Evolutionary conservation across 1,139 yeast genomes (phyloP), one percentile per base, ranked within the genome.

Genomic region (Hyphopichia pseudoburtonii): DNA sequence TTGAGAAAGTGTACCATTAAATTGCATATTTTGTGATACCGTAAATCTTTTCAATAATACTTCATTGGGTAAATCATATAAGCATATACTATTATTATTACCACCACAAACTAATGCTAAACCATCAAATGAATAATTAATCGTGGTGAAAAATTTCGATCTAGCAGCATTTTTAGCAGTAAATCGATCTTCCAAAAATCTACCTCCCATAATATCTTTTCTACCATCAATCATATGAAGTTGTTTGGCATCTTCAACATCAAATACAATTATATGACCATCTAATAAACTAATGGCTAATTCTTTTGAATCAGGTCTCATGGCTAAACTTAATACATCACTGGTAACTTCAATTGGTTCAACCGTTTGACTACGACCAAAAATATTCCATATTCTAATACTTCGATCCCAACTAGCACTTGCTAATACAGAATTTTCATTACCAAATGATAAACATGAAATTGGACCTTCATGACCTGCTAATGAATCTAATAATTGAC

Each of bases 361-460:
- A 33, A 87, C 95, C 34, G 80, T 82, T 54, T 82, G 89, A 0
- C 88, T 75, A 49, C 96, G 77, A 7, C 90, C 85, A 59, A 92
- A 92, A 31, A 92, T 80, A 56, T 83, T 86, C 99, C 99, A 92
- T 10, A 92, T 72, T 50, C 98, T 73, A 10, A 90, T 83, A 2
- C 97, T 88, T 51, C 84, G 86, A 63, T 92, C 99, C 99, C 99
- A 94, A 19, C 96, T 85, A 2, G 96, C 95, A 41, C 94, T 83
- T 3, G 96, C 97, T 40, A 92, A 70, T 9, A 82, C 73, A 17
- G 88, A 76, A 44, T 78, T 82, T 55, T 89, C 97, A 11, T 68
- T 69, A 35, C 97, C 96, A 60, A 94, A 92, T 9, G 94, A 80
- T 33, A 92, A 70, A 47, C 89, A 81, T 2, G 96, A 87, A 3